These are phyloP conservation scores for Linderniella brevidens DNA, from an alignment of 257 asterid genomes.

Conservation along the genomic window DNA sequence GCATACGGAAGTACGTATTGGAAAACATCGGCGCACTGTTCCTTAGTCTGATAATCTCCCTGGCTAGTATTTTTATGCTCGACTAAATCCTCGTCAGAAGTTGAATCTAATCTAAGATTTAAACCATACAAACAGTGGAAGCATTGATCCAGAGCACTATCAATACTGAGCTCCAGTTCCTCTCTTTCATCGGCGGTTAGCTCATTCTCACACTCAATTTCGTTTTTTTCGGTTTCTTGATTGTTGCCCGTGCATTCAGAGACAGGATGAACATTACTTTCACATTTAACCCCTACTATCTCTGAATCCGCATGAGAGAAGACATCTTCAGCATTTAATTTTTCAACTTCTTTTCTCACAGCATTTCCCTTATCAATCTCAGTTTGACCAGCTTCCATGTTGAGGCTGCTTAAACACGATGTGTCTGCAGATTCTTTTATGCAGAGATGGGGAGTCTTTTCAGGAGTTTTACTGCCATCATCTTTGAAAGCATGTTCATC, in stretches of 20 bases:
- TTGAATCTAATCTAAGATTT: slow-evolving; percentile 81
- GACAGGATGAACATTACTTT: slow-evolving; percentile 17
- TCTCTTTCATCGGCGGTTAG: slow-evolving; percentile 72
- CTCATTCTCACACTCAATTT: slow-evolving; percentile 27
- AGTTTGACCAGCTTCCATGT: slow-evolving; percentile 22
- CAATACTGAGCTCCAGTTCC: slow-evolving; percentile 78
- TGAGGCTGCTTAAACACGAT: slow-evolving; percentile 19
- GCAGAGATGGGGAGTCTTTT: slow-evolving; percentile 17
- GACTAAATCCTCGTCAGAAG: slow-evolving; percentile 77
- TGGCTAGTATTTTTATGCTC: slow-evolving; percentile 83
- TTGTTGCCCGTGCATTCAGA: slow-evolving; percentile 17
- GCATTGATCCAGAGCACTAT: slow-evolving; percentile 88
- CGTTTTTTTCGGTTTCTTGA: slow-evolving; percentile 23
- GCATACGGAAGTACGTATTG: slow-evolving; percentile 89
- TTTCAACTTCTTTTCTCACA: slow-evolving; percentile 21
- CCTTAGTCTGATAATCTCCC: slow-evolving; percentile 96
- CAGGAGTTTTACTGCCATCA: slow-evolving; percentile 24
- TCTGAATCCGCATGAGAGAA: slow-evolving; percentile 22
- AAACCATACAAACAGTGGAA: slow-evolving; percentile 89
- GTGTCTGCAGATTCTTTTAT: slow-evolving; percentile 18
- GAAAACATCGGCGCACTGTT: slow-evolving; percentile 96
- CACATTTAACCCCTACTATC: slow-evolving; percentile 18
- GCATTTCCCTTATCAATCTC: slow-evolving; percentile 18
- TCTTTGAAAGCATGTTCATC: slow-evolving; percentile 24
- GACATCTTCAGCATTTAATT: slow-evolving; percentile 19